Evolutionary conservation across 352 stramenopile species (phyloP).

Genomic region (Globisporangium barbulae): DNA sequence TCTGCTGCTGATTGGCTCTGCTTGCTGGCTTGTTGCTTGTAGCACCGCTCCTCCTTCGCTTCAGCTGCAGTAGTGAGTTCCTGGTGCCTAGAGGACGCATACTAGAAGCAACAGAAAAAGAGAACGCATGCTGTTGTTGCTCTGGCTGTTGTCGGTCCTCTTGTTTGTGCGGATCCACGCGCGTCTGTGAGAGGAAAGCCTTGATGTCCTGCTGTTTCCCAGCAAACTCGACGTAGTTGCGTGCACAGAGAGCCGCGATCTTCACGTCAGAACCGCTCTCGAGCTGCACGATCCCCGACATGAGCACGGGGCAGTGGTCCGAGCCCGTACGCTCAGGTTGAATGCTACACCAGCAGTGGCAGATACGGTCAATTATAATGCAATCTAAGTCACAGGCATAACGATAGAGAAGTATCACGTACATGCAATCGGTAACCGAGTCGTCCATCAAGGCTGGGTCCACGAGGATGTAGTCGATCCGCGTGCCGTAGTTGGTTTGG

Average conservation of each 20-base stretch:
- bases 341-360: constrained; percentile 25
- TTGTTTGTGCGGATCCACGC: constrained; percentile 4
- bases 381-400: too few relatives aligned
- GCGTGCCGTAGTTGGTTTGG: constrained; percentile 89
- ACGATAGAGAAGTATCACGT: constrained; percentile 11
- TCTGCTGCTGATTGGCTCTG: constrained; percentile 28
- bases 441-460: constrained; percentile 46
- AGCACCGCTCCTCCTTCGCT: background rate
- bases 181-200: constrained; percentile 27
- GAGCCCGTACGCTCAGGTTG: constrained; percentile 60
- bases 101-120: background rate
- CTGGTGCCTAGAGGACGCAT: background rate
- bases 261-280: constrained; percentile 16
- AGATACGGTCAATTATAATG: too few relatives aligned
- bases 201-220: constrained; percentile 72
- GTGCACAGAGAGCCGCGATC: constrained; percentile 56
- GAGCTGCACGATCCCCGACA: constrained; percentile 39
- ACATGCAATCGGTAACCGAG: constrained; percentile 58
- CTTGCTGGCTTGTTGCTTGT: constrained; percentile 1
- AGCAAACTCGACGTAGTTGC: constrained; percentile 73
- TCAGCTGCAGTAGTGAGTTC: background rate
- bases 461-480: constrained; percentile 90
- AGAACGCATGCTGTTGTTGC: background rate
- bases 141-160: background rate
- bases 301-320: constrained; percentile 76